A percentile compares a stretch with the other conserved stretches of the same genome.
Evolutionary conservation across 2,329 filamentous ascomycete genomes (phyloP).

Genomic region (Aspergillus brasiliensis): DNA sequence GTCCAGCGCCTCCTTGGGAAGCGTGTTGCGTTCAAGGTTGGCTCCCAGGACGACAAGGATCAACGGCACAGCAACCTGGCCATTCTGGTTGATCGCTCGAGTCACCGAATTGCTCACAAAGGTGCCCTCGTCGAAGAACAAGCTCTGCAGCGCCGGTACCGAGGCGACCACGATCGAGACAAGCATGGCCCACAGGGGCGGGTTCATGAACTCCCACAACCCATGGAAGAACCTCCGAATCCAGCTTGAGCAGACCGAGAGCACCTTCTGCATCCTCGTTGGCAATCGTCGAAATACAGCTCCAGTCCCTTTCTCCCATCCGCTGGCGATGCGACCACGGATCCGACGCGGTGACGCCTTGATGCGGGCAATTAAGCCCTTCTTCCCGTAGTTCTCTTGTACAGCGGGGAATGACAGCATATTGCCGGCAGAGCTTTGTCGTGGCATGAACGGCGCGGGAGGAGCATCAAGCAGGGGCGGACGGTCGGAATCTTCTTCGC

Average conservation of each 20-base stretch:
- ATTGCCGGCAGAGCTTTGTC: constrained; percentile 51
- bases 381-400: constrained; percentile 26
- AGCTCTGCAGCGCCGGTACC: constrained; percentile 74
- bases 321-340: constrained; percentile 21
- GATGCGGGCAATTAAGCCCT: constrained; percentile 33
- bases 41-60: constrained; percentile 95
- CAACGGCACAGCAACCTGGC: constrained; percentile 87
- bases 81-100: constrained; percentile 79
- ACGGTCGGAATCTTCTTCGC: constrained; percentile 22
- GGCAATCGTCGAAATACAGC: constrained; percentile 55
- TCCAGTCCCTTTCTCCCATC: constrained; percentile 24
- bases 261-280: constrained; percentile 51
- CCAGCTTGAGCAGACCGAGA: constrained; percentile 47
- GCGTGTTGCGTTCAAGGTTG: constrained; percentile 89
- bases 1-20: constrained; percentile 65
- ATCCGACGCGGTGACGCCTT: constrained; percentile 27
- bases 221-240: constrained; percentile 62
- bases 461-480: constrained; percentile 33
- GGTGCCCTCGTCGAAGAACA: constrained; percentile 87
- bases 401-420: constrained; percentile 61
- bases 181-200: constrained; percentile 96
- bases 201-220: constrained; percentile 95
- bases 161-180: constrained; percentile 88
- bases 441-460: constrained; percentile 39
- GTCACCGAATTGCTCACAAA: constrained; percentile 94